Evolutionary conservation across 1,284 basidiomycete genomes (phyloP).

Genomic region (Apiotrichum veenhuisii): DNA sequence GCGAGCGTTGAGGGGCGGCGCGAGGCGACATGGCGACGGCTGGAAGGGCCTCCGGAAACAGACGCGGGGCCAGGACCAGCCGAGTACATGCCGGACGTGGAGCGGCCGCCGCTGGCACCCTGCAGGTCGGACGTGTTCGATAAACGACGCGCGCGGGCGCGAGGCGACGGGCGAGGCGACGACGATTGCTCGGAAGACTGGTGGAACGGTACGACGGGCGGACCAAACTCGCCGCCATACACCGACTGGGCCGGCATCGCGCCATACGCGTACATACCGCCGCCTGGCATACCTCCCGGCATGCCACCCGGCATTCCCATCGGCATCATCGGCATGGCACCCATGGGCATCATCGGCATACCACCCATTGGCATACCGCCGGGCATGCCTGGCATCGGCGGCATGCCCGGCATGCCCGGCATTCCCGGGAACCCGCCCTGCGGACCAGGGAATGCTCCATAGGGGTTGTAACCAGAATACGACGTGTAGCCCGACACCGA

Average conservation of each 20-base stretch:
- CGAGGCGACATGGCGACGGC: conserved; percentile 1
- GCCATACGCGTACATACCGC: conserved; percentile 37
- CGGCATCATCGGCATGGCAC: conserved; percentile 3
- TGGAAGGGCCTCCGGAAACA: background rate
- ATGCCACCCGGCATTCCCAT: conserved; percentile 2
- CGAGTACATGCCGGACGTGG: conserved; percentile 4
- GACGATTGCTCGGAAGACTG: background rate
- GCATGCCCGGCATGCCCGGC: background rate
- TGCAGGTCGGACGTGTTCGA: conserved; percentile 5
- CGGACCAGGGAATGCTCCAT: conserved; percentile 5
- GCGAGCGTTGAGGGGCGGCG: conserved; percentile 10
- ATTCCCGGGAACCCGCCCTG: conserved; percentile 9
- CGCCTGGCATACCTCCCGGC: conserved; percentile 11
- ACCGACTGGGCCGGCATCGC: conserved; percentile 33
- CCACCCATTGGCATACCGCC: background rate
- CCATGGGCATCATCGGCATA: background rate
- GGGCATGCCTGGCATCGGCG: conserved; percentile 1
- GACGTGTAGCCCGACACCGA: conserved; percentile 1
- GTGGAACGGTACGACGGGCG: conserved; percentile 21
- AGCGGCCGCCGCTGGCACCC: conserved; percentile 6
- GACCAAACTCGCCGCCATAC: conserved; percentile 44
- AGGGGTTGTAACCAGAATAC: conserved; percentile 4
- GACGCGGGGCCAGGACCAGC: background rate
- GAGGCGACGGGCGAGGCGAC: conserved; percentile 5
- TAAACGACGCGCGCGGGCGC: conserved; percentile 5